Percentiles rank a stretch among this genome's conserved stretches.
These are phyloP conservation scores for Plectosphaerella sp. DNA, from an alignment of 2,329 filamentous ascomycete genomes.

Conservation along the genomic window DNA sequence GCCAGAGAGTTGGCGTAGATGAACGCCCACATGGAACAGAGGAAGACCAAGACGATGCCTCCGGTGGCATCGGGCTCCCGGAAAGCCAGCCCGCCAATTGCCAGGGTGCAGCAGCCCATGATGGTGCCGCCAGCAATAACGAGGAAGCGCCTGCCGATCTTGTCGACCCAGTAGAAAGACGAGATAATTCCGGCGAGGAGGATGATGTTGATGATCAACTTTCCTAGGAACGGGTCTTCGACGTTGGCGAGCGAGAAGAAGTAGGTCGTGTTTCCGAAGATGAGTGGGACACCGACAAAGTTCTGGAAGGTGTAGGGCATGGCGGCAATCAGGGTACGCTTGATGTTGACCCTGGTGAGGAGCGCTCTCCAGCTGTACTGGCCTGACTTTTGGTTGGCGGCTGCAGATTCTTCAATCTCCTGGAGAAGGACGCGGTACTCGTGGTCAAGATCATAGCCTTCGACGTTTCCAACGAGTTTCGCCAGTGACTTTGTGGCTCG, in stretches of 20 bases:
- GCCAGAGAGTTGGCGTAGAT: not conserved
- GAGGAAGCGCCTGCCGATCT: constrained; percentile 9
- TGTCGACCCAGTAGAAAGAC: constrained; percentile 13
- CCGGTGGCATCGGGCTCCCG: not conserved
- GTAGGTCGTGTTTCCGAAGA: constrained; percentile 17
- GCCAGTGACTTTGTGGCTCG: not conserved
- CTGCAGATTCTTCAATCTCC: not conserved
- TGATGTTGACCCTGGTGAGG: not conserved
- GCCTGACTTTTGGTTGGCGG: not conserved
- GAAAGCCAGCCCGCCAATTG: not conserved
- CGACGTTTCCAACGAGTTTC: not conserved
- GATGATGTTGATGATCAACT: constrained; percentile 9
- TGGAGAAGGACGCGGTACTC: not conserved
- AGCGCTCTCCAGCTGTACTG: not conserved
- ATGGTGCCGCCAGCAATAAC: not conserved
- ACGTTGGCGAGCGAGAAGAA: constrained; percentile 16
- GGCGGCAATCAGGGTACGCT: not conserved
- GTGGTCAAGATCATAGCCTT: not conserved
- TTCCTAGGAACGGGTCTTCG: constrained; percentile 15
- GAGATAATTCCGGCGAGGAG: constrained; percentile 11
- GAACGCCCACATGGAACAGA: not conserved
- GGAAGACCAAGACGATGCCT: not conserved
- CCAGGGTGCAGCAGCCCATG: not conserved
- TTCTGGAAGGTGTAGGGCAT: constrained; percentile 9
- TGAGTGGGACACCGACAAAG: constrained; percentile 15